A percentile compares a stretch with the other conserved stretches of the same genome.
Evolutionary conservation across 2,329 filamentous ascomycete genomes (phyloP).

Genomic region (Fusarium lyarnte): DNA sequence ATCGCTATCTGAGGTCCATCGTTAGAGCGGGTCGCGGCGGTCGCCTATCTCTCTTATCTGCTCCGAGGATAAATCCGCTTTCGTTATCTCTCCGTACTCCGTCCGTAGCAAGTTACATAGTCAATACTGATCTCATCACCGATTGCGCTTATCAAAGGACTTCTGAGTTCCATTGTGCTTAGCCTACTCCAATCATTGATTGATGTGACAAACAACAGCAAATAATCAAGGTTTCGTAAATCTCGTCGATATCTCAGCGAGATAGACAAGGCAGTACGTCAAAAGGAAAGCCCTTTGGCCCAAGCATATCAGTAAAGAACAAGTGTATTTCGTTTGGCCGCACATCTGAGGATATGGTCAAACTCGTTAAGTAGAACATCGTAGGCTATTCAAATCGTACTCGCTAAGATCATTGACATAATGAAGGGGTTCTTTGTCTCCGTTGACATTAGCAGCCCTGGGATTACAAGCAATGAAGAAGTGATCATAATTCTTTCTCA

Average conservation of each 20-base stretch:
- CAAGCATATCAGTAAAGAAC: no score
- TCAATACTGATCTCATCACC: neutral
- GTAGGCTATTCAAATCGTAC: neutral
- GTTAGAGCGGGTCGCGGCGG: slow-evolving; percentile 25
- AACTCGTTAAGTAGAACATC: no score
- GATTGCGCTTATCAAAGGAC: neutral
- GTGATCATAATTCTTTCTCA: neutral
- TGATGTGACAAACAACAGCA: neutral
- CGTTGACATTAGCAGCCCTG: no score
- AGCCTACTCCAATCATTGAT: neutral
- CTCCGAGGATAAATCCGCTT: neutral
- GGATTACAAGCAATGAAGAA: neutral
- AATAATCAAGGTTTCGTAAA: neutral
- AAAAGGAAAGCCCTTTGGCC: neutral
- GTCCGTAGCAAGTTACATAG: neutral
- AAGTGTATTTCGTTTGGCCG: neutral
- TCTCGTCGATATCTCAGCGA: neutral
- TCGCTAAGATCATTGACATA: no score
- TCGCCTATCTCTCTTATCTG: slow-evolving; percentile 28
- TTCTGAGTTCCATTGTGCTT: no score
- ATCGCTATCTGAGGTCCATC: neutral
- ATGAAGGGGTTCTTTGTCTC: neutral
- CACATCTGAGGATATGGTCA: neutral
- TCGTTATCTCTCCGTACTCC: neutral
- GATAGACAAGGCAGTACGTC: neutral